A percentile compares a stretch with the other conserved stretches of the same genome.
Evolutionary conservation across 495 filamentous ascomycete species (phyloP).

Genomic region (Neurospora sp.): DNA sequence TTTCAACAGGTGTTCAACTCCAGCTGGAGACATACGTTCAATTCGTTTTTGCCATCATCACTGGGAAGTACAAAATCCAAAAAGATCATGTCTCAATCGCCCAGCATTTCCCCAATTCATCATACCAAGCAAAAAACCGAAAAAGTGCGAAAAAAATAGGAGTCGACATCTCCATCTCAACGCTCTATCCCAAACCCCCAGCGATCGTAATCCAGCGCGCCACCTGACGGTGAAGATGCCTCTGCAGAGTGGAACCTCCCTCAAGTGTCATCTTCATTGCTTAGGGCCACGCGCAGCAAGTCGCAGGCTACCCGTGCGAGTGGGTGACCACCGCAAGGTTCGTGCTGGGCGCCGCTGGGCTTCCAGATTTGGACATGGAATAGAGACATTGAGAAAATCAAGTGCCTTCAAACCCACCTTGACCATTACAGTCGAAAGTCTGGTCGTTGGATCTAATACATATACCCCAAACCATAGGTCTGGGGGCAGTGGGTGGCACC

Average conservation of each 20-base stretch:
- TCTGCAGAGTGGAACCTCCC: slow-evolving; percentile 45
- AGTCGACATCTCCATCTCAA: slow-evolving; percentile 40
- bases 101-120: neutral
- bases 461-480: slow-evolving; percentile 1
- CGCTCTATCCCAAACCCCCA: slow-evolving; percentile 36
- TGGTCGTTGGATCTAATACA: slow-evolving; percentile 11
- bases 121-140: neutral
- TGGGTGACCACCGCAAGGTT: slow-evolving; percentile 42
- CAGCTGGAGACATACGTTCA: neutral
- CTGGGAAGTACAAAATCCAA: neutral
- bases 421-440: slow-evolving; percentile 39
- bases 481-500: neutral
- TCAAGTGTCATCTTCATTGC: slow-evolving; percentile 41
- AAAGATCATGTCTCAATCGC: neutral
- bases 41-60: neutral
- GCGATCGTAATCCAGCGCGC: slow-evolving; percentile 43
- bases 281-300: slow-evolving; percentile 31
- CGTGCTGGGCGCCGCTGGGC: slow-evolving; percentile 40
- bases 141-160: slow-evolving; percentile 27
- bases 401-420: slow-evolving; percentile 36
- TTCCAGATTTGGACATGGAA: slow-evolving; percentile 37
- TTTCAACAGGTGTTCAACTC: neutral
- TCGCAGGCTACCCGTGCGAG: slow-evolving; percentile 43
- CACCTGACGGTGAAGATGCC: slow-evolving; percentile 42
- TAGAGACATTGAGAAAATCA: slow-evolving; percentile 30